A percentile compares a stretch with the other conserved stretches of the same genome.
Evolutionary conservation across 108 stramenopile species (phyloP).

Genomic region (Cyclostephanos tholiformis): DNA sequence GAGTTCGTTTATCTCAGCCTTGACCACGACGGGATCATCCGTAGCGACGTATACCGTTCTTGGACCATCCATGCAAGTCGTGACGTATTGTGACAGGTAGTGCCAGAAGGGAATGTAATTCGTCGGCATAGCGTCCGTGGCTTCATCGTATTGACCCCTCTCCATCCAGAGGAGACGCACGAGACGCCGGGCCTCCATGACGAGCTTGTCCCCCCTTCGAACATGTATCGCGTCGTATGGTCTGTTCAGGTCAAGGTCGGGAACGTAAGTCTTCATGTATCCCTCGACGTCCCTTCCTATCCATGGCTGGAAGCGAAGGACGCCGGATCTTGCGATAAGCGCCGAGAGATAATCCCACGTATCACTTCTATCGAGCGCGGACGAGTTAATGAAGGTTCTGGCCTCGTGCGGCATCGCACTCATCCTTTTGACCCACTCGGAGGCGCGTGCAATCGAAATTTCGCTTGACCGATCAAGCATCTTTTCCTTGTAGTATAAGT

Average conservation of each 20-base stretch:
- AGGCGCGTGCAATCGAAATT: neutral
- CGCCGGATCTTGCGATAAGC: conserved; percentile 34
- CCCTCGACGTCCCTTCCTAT: conserved; percentile 36
- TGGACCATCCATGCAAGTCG: conserved; percentile 1
- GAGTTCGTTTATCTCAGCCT: conserved; percentile 44
- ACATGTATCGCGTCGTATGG: conserved; percentile 44
- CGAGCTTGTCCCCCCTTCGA: conserved; percentile 35
- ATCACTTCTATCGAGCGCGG: conserved; percentile 9
- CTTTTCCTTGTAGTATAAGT: neutral
- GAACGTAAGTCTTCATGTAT: conserved; percentile 16
- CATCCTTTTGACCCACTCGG: conserved; percentile 27
- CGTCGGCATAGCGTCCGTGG: conserved; percentile 15
- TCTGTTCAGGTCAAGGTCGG: conserved; percentile 22
- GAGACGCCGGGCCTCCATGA: conserved; percentile 1
- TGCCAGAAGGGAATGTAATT: conserved; percentile 41
- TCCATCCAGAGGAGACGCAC: conserved; percentile 18
- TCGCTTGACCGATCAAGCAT: neutral
- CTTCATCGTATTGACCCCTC: conserved; percentile 18
- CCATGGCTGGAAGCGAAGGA: conserved; percentile 44
- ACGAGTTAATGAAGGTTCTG: conserved; percentile 10
- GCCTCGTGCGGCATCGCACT: conserved; percentile 38
- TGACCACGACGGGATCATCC: conserved; percentile 22
- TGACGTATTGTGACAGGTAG: conserved; percentile 19
- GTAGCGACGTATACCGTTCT: conserved; percentile 37
- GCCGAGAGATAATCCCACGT: conserved; percentile 47